Base-by-base conservation (phyloP, 176 grass and related monocot species). In the Musa troglodytarum region DNA sequence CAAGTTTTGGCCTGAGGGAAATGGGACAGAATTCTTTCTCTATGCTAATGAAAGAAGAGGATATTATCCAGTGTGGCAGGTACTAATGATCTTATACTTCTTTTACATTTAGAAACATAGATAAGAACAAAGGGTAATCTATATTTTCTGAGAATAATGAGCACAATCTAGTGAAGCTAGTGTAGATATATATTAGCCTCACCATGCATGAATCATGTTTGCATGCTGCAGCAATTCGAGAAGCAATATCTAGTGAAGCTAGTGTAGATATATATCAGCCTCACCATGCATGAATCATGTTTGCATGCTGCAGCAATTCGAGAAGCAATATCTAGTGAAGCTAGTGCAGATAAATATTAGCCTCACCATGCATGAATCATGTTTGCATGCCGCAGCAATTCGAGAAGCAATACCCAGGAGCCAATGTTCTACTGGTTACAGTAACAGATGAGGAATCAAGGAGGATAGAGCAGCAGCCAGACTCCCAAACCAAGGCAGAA, bases 381-480 rank as follows among this genome's bases (percentile, higher is more conserved):
- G 34, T 43, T 43, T 43, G 34, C 34, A 43, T 43, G 34, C 34
- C 6, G 59, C 74, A 90, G 80, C 76, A 82, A 58, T 73, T 92
- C 11, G 83, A 86, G 79, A 77, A 61, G 65, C 72, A 86, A 28
- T 89, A 92, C 34, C 83, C 90, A 0, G 79, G 12, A 14, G 78
- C 78, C 43, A 89, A 92, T 1, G 86, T 92, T 1, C 90, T 92
- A 13, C 76, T 92, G 3, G 86, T 89, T 3, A 89, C 79, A 9
- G 86, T 89, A 16, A 89, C 90, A 3, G 86, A 92, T 3, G 86
- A 92, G 5, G 90, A 93, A 50, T 89, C 85, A 17, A 83, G 85
- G 76, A 78, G 85, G 63, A 92, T 92, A 12, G 86, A 92, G 54
- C 86, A 88, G 8, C 86, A 92, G 63, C 13, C 83, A 0, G 86